phyloP scores from a whole-genome alignment of 2,329 filamentous ascomycete genomes.

The Geosmithia morbida region DNA sequence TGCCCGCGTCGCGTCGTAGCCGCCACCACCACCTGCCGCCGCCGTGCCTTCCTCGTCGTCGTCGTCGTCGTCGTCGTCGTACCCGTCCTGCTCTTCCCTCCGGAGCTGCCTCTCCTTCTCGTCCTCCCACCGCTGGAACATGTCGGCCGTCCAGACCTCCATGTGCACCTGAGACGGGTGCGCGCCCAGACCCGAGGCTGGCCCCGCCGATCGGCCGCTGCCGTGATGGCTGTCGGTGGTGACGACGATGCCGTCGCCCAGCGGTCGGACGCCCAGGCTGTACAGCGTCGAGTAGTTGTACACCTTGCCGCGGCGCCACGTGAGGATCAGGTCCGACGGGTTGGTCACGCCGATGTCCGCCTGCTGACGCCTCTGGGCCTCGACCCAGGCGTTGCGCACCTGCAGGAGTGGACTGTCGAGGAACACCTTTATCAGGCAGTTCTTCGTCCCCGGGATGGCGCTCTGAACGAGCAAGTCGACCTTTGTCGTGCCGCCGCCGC shows the following conservation, averaged over 20 bases:
- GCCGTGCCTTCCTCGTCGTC: no score
- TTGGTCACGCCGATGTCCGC: slow-evolving; percentile 20
- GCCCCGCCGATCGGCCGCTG: slow-evolving; percentile 6
- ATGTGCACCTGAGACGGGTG: slow-evolving; percentile 51
- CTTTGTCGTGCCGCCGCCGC: slow-evolving; percentile 4
- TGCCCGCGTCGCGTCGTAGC: not conserved
- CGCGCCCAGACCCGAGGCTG: slow-evolving; percentile 27
- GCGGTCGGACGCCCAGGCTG: slow-evolving; percentile 45
- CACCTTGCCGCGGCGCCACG: slow-evolving; percentile 59
- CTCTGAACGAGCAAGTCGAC: slow-evolving; percentile 38
- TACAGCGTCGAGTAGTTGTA: slow-evolving; percentile 64
- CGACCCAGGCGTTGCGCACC: slow-evolving; percentile 56
- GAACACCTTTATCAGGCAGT: slow-evolving; percentile 45
- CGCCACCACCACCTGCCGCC: slow-evolving; percentile 6
- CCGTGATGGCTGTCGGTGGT: slow-evolving; percentile 3
- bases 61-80: slow-evolving; percentile 2
- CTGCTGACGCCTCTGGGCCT: slow-evolving; percentile 32
- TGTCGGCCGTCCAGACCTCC: slow-evolving; percentile 60
- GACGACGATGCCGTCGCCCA: slow-evolving; percentile 17
- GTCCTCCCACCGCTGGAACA: slow-evolving; percentile 32
- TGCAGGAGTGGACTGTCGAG: slow-evolving; percentile 53
- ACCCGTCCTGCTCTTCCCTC: slow-evolving; percentile 18
- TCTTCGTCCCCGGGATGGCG: slow-evolving; percentile 41
- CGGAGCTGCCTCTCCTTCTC: slow-evolving; percentile 31
- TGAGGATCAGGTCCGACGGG: slow-evolving; percentile 52